Evolutionary conservation across 1,284 basidiomycete species (phyloP).

Genomic region (Sphagnurus paluster): DNA sequence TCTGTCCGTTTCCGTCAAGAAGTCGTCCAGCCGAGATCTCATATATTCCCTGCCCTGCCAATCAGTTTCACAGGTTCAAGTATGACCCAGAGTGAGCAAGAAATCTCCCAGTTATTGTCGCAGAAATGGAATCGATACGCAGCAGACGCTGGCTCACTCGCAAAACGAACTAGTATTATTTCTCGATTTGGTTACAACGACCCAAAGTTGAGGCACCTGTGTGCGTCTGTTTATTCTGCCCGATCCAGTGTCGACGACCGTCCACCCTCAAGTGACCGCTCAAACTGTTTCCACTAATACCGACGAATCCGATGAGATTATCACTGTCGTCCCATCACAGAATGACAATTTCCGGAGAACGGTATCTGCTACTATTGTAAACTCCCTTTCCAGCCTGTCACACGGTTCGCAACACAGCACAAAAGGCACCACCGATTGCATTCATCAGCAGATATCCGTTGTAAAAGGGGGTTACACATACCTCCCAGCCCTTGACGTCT

Average conservation of each 20-base stretch:
- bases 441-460: constrained; percentile 19
- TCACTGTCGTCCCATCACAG: constrained; percentile 36
- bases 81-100: no score
- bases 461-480: constrained; percentile 47
- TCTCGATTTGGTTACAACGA: constrained; percentile 3
- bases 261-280: not conserved
- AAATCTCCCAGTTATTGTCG: no score
- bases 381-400: constrained; percentile 56
- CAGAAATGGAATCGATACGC: no score
- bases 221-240: constrained; percentile 4
- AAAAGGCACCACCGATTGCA: constrained; percentile 29
- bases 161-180: not conserved
- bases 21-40: no score
- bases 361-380: constrained; percentile 85
- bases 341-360: constrained; percentile 64
- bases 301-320: not conserved
- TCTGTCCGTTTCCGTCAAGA: constrained; percentile 10
- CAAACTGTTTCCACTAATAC: constrained; percentile 8
- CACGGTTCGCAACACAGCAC: constrained; percentile 15
- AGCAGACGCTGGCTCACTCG: not conserved
- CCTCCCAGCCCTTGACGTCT: constrained; percentile 94
- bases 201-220: constrained; percentile 13
- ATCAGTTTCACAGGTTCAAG: no score
- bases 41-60: no score
- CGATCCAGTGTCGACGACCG: not conserved